phyloP scores from a whole-genome alignment of 2,329 filamentous ascomycete species.

The Alternaria conjuncta region DNA sequence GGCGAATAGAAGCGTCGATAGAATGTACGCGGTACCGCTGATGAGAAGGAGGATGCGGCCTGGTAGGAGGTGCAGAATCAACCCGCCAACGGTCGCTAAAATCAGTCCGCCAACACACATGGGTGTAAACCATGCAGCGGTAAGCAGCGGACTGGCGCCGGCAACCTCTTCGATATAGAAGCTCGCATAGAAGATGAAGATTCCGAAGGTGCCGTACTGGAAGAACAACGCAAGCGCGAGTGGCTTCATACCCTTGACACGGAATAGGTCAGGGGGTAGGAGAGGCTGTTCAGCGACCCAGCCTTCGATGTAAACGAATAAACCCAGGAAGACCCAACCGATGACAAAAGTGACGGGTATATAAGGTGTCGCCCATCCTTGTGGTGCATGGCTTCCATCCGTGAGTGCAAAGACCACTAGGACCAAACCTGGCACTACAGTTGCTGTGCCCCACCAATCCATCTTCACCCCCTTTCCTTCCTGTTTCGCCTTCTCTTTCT shows the following conservation, averaged over 20 bases:
- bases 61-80: constrained; percentile 45
- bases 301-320: constrained; percentile 73
- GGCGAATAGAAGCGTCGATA: constrained; percentile 43
- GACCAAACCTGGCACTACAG: constrained; percentile 61
- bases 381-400: constrained; percentile 70
- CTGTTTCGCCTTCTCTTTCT: constrained; percentile 7
- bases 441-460: constrained; percentile 48
- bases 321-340: constrained; percentile 65
- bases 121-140: constrained; percentile 45
- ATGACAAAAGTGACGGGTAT: constrained; percentile 70
- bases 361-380: constrained; percentile 76
- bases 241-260: constrained; percentile 67
- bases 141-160: constrained; percentile 36
- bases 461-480: constrained; percentile 32
- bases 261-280: constrained; percentile 73
- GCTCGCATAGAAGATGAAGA: constrained; percentile 49
- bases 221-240: constrained; percentile 53
- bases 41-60: constrained; percentile 41
- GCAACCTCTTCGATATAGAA: constrained; percentile 47
- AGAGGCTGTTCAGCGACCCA: constrained; percentile 73
- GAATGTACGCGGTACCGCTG: constrained; percentile 40
- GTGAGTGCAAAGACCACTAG: constrained; percentile 79
- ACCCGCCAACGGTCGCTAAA: constrained; percentile 41
- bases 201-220: constrained; percentile 47
- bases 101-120: constrained; percentile 47